Evolutionary conservation across 768 basidiomycete species (phyloP).

Genomic region (Artomyces pyxidatus): DNA sequence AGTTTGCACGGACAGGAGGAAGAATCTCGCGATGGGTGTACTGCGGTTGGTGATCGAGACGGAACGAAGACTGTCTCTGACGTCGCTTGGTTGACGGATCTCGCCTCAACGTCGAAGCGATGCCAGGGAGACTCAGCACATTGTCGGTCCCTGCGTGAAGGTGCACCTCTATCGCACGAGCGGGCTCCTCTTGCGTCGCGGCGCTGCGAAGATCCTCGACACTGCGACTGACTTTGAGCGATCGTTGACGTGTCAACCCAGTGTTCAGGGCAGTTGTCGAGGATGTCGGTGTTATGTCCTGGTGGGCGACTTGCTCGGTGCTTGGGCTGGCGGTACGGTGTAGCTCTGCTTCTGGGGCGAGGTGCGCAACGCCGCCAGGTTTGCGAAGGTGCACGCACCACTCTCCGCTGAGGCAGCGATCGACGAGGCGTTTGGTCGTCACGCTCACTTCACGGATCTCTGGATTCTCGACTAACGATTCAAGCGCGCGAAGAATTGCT

Average conservation of each 20-base stretch:
- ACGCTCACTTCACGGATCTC: slow-evolving; percentile 76
- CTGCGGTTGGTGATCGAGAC: slow-evolving; percentile 14
- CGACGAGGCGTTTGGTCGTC: slow-evolving; percentile 87
- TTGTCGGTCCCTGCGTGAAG: slow-evolving; percentile 25
- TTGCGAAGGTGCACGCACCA: slow-evolving; percentile 75
- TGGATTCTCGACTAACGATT: slow-evolving; percentile 64
- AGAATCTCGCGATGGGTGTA: slow-evolving; percentile 4
- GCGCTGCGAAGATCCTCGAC: slow-evolving; percentile 44
- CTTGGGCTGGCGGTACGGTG: slow-evolving; percentile 16
- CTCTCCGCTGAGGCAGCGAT: slow-evolving; percentile 78
- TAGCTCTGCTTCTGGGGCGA: slow-evolving; percentile 12
- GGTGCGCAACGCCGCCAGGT: slow-evolving; percentile 8
- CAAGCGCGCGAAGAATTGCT: slow-evolving; percentile 78
- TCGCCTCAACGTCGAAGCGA: slow-evolving; percentile 15
- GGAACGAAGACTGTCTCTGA: slow-evolving; percentile 5
- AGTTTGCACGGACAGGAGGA: slow-evolving; percentile 6
- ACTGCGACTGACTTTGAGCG: slow-evolving; percentile 58
- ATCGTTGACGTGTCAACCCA: slow-evolving; percentile 27
- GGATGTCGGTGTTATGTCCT: slow-evolving; percentile 17
- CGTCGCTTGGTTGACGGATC: no score
- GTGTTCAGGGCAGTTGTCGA: slow-evolving; percentile 25
- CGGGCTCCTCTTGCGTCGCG: not conserved
- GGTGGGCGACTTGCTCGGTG: slow-evolving; percentile 26
- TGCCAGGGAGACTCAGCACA: slow-evolving; percentile 20
- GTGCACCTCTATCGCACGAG: slow-evolving; percentile 8